phyloP scores from a whole-genome alignment of 495 filamentous ascomycete species.

The Chlorociboria aeruginascens region DNA sequence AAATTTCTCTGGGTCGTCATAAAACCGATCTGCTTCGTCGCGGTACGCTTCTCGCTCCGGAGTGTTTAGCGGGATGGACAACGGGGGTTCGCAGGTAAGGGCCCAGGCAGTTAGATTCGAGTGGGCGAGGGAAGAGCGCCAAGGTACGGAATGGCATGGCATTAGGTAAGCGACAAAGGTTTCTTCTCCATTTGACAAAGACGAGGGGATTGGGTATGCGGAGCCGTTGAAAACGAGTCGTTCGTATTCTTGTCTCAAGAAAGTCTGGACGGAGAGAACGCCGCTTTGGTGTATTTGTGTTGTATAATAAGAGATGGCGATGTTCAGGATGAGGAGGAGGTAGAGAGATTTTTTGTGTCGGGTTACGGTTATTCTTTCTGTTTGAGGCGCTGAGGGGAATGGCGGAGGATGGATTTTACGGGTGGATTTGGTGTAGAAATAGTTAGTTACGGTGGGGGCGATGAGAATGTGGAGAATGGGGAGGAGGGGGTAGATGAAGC shows the following conservation, averaged over 20 bases:
- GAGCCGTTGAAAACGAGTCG: constrained; percentile 4
- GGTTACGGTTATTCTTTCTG: constrained; percentile 16
- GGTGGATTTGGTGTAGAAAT: constrained; percentile 36
- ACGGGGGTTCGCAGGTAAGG: constrained; percentile 80
- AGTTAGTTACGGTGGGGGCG: constrained; percentile 51
- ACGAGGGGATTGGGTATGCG: constrained; percentile 11
- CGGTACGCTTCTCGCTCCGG: constrained; percentile 48
- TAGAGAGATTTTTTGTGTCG: constrained; percentile 42
- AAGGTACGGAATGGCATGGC: constrained; percentile 96
- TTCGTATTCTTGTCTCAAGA: constrained; percentile 63
- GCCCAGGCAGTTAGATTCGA: constrained; percentile 71
- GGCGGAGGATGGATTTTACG: constrained; percentile 5
- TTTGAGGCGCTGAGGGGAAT: constrained; percentile 10
- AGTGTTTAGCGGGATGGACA: constrained; percentile 42
- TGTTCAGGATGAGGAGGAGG: constrained; percentile 51
- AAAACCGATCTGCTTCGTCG: constrained; percentile 90
- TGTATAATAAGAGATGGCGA: constrained; percentile 62
- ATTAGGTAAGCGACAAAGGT: constrained; percentile 84
- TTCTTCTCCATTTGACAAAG: constrained; percentile 17
- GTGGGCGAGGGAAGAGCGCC: constrained; percentile 76
- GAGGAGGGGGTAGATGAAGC: constrained; percentile 90
- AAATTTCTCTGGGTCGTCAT: constrained; percentile 51
- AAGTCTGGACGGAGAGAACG: constrained; percentile 55
- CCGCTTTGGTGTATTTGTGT: constrained; percentile 70
- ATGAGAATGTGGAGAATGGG: constrained; percentile 74